A percentile compares a stretch with the other conserved stretches of the same genome.
These are phyloP conservation scores for Chaetothyriales sp. DNA, from an alignment of 2,329 filamentous ascomycete species.

Conservation along the genomic window DNA sequence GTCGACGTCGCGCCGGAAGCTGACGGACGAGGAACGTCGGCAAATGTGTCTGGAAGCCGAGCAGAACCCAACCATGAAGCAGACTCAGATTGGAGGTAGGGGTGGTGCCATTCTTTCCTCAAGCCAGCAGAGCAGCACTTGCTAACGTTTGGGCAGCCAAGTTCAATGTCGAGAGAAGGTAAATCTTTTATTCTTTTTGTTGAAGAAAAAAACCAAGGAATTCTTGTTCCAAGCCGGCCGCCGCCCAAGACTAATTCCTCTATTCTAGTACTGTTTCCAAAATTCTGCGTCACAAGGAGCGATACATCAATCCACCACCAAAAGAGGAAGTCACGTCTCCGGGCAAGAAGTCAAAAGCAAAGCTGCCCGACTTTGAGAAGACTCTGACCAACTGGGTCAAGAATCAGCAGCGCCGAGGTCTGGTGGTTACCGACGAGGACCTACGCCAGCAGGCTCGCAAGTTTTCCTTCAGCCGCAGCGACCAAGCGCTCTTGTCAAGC, in stretches of 20 bases:
- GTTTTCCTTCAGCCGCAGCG: constrained; percentile 17
- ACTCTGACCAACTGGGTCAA: constrained; percentile 76
- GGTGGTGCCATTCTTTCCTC: constrained; percentile 11
- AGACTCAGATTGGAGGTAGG: constrained; percentile 86
- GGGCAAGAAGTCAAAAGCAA: constrained; percentile 69
- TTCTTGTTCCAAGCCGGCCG: constrained; percentile 9
- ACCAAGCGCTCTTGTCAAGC: constrained; percentile 35
- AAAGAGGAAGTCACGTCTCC: constrained; percentile 61
- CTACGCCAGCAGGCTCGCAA: constrained; percentile 16
- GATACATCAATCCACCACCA: constrained; percentile 58
- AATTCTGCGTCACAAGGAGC: constrained; percentile 84
- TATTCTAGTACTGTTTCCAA: constrained; percentile 84
- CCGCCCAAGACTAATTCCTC: constrained; percentile 6
- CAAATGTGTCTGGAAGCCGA: constrained; percentile 90
- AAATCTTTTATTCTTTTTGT: no score
- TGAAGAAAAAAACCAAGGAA: no score
- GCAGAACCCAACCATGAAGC: constrained; percentile 78
- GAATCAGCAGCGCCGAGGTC: constrained; percentile 63
- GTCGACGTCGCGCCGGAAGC: constrained; percentile 61
- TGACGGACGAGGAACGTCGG: constrained; percentile 80
- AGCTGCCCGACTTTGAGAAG: constrained; percentile 81
- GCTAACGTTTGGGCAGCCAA: constrained; percentile 44
- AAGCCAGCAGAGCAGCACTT: neutral
- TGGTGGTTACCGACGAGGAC: constrained; percentile 15
- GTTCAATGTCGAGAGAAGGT: constrained; percentile 98